Conservation (phyloP, 2,329 filamentous ascomycete genomes). For the Apiospora aurea region DNA sequence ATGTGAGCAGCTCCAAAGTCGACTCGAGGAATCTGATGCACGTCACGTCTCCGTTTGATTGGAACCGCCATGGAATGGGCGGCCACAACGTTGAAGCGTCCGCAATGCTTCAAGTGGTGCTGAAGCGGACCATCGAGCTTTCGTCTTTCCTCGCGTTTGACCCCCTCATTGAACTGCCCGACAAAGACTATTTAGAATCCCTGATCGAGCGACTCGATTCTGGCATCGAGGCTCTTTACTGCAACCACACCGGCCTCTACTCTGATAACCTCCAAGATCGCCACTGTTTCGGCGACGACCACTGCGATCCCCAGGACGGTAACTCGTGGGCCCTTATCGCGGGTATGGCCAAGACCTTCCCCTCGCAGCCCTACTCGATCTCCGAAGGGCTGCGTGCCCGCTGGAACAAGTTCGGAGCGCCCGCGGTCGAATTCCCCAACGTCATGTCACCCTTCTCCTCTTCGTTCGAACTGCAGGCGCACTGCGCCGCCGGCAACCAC, state of each 20-base stretch:
- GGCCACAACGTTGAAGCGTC: conserved; percentile 60
- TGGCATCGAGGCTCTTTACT: conserved; percentile 36
- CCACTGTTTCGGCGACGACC: conserved; percentile 39
- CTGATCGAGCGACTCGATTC: conserved; percentile 30
- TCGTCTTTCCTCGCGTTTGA: conserved; percentile 51
- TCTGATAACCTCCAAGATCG: conserved; percentile 31
- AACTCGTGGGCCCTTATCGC: conserved; percentile 33
- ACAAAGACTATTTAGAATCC: not conserved
- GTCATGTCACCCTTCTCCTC: conserved; percentile 33
- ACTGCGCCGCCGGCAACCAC: conserved; percentile 47
- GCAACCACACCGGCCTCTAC: conserved; percentile 30
- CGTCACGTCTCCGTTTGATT: conserved; percentile 57
- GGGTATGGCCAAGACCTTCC: conserved; percentile 15
- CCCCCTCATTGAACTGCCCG: not conserved
- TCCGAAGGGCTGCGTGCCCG: conserved; percentile 46
- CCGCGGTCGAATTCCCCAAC: conserved; percentile 40
- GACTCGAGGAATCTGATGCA: conserved; percentile 52
- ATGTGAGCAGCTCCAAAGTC: conserved; percentile 43
- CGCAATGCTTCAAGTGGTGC: conserved; percentile 59
- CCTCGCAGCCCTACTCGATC: conserved; percentile 37
- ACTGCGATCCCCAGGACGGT: conserved; percentile 32
- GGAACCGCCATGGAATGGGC: conserved; percentile 58
- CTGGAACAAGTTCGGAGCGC: conserved; percentile 54
- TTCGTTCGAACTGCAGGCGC: conserved; percentile 34
- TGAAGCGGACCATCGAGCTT: conserved; percentile 55